Evolutionary conservation across 2,329 filamentous ascomycete species (phyloP).

Genomic region (Curvularia lunata): DNA sequence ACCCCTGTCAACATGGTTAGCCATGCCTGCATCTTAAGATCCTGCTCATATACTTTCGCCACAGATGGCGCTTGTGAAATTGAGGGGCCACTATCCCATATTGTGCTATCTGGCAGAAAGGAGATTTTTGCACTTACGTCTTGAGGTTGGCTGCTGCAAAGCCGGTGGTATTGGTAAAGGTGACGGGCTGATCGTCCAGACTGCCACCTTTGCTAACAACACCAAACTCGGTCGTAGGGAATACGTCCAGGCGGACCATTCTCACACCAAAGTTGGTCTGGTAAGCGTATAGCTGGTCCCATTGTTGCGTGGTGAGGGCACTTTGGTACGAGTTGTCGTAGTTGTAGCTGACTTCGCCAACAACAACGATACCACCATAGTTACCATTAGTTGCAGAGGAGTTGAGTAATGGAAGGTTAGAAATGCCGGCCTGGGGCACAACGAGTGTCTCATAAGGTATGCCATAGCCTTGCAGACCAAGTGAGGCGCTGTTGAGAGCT

Average conservation of each 20-base stretch:
- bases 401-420: constrained; percentile 60
- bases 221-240: constrained; percentile 60
- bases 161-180: constrained; percentile 60
- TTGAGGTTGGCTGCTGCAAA: constrained; percentile 64
- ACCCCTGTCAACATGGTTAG: constrained; percentile 28
- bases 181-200: constrained; percentile 49
- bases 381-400: constrained; percentile 58
- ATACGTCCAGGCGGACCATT: constrained; percentile 66
- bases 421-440: constrained; percentile 60
- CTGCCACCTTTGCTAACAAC: constrained; percentile 45
- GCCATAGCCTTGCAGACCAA: constrained; percentile 65
- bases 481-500: constrained; percentile 58
- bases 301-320: constrained; percentile 63
- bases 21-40: not conserved
- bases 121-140: constrained; percentile 36
- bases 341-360: constrained; percentile 62
- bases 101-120: not conserved
- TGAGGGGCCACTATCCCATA: not conserved
- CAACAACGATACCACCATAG: constrained; percentile 65
- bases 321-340: constrained; percentile 58
- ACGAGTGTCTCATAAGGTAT: constrained; percentile 64
- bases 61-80: not conserved
- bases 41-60: not conserved
- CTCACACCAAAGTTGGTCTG: constrained; percentile 64
- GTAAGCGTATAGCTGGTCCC: constrained; percentile 63